Conservation (phyloP, 1,139 yeast genomes). For the Yamadazyma friedrichii region DNA sequence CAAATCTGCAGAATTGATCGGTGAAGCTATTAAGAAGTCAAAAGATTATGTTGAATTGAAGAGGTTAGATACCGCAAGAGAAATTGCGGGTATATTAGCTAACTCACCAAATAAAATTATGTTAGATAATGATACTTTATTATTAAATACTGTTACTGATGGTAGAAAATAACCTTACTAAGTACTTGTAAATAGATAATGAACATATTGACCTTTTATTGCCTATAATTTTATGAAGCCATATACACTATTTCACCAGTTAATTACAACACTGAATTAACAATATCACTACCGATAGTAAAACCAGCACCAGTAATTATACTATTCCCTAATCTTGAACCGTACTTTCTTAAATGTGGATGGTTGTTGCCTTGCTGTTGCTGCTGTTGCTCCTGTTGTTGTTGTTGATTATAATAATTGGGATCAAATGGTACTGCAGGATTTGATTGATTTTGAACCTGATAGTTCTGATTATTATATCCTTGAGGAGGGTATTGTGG, state of each 20-base stretch:
- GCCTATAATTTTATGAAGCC: background rate
- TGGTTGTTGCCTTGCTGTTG: constrained; percentile 24
- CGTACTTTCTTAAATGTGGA: constrained; percentile 60
- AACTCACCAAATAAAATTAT: constrained; percentile 87
- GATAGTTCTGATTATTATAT: background rate
- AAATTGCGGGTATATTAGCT: constrained; percentile 84
- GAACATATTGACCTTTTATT: background rate
- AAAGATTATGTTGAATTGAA: constrained; percentile 94
- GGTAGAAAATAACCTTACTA: constrained; percentile 33
- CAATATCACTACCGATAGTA: constrained; percentile 83
- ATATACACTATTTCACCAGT: background rate
- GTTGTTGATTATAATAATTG: constrained; percentile 8
- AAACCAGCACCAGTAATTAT: constrained; percentile 98
- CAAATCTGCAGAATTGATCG: constrained; percentile 94
- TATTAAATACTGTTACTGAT: constrained; percentile 84
- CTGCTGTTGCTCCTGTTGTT: constrained; percentile 18
- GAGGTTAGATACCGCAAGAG: constrained; percentile 95
- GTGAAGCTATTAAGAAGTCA: constrained; percentile 97
- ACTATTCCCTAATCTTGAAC: constrained; percentile 85
- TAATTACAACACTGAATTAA: constrained; percentile 70
- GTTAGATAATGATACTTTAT: constrained; percentile 87
- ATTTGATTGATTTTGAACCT: background rate
- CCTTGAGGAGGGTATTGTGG: background rate
- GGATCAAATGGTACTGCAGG: constrained; percentile 10
- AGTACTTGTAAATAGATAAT: constrained; percentile 5